phyloP scores from a whole-genome alignment of 1,284 basidiomycete species.

The Cutaneotrichosporon dermatis region DNA sequence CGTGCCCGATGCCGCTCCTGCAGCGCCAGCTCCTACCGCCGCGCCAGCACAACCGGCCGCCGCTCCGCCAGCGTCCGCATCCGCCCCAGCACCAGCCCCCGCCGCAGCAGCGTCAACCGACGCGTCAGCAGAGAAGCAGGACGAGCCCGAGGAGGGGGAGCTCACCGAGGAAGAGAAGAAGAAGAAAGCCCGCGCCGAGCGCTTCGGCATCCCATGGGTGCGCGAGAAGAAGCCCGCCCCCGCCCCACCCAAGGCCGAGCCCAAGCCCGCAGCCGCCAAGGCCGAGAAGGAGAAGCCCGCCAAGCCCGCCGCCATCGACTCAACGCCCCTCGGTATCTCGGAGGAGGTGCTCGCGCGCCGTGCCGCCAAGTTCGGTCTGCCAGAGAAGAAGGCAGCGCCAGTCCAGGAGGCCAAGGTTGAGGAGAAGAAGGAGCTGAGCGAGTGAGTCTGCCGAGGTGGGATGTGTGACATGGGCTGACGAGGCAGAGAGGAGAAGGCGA shows the following conservation, averaged over 20 bases:
- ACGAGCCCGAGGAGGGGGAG: conserved; percentile 6
- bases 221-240: conserved; percentile 17
- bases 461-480: conserved; percentile 8
- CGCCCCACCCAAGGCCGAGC: not conserved
- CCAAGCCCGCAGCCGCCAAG: conserved; percentile 4
- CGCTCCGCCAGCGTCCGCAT: not conserved
- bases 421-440: conserved; percentile 32
- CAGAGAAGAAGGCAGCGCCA: conserved; percentile 33
- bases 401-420: conserved; percentile 13
- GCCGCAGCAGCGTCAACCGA: not conserved
- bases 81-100: too few species aligned
- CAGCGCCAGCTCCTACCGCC: not conserved
- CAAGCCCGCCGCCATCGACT: conserved; percentile 34
- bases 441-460: conserved; percentile 22
- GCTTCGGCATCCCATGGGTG: conserved; percentile 46
- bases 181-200: conserved; percentile 43
- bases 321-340: conserved; percentile 30
- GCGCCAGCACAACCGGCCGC: not conserved
- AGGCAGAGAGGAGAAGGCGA: conserved; percentile 32
- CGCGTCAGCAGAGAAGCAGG: not conserved
- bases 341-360: conserved; percentile 41
- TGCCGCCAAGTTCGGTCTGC: conserved; percentile 44
- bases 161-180: conserved; percentile 44
- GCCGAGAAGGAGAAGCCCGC: conserved; percentile 12
- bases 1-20: not conserved